Base-by-base conservation (phyloP, 192 early-diverging fungal species). In the Paraglomus brasilianum region DNA sequence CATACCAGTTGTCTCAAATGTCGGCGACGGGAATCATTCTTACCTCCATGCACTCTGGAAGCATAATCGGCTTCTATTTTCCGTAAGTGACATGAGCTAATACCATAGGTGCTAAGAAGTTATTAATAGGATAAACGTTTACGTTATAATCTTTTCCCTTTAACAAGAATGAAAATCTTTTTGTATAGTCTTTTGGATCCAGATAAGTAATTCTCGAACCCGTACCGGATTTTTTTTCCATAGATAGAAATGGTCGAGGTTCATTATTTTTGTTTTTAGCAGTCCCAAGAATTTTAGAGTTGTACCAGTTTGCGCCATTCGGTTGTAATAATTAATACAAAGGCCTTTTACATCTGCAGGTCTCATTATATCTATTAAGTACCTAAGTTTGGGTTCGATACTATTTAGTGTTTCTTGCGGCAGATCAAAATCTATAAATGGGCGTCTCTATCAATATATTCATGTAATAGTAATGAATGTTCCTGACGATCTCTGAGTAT, bases 381-480 rank as follows among this genome's bases (percentile, higher is more conserved):
- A n/a, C n/a, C n/a, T 60, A 60, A 60, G 39, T n/a, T 60, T 60
- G 39, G 40, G 14, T 39, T 60, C 43, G 7, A 60, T 60, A 8
- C 8, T 5, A 60, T 60, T 13, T 9, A 41, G 43, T 13, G 11
- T 41, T 41, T 60, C 40, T 60, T 1, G 1, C 11, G 58, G n/a
- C 19, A 60, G 43, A 60, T 60, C 8, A 11, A 47, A 47, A 11
- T 11, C 8, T 11, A 41, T 13, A 13, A 60, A 60, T 36, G 39
- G 15, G 36, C 58, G 17, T 41, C 58, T 9, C 15, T 13, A 60
- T 60, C 58, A 60, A 60, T 60, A 13, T 42, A 13, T 60, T 60
- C 13, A 40, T 60, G 58, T 39, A 60, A 60, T 41, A n/a, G n/a
- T n/a, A n/a, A n/a, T n/a, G 39, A 60, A 60, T 60, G 40, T 5